phyloP scores from a whole-genome alignment of 83 land plant species.

The Picea engelmannii region DNA sequence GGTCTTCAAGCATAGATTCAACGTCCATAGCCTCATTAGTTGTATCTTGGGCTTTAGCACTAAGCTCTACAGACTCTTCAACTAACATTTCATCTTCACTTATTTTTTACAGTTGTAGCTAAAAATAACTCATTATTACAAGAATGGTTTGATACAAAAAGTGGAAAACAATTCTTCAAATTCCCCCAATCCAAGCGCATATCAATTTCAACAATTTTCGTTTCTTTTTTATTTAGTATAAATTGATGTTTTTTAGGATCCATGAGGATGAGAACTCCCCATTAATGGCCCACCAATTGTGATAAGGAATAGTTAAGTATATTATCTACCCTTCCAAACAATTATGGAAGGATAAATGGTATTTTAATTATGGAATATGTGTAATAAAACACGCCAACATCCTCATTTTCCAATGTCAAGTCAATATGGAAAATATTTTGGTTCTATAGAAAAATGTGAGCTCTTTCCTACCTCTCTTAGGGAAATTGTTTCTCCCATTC shows the following conservation, averaged over 20 bases:
- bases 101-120: constrained; percentile 74
- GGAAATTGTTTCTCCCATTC: too few species aligned
- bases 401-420: too few species aligned
- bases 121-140: constrained; percentile 89
- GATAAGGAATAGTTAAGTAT: too few species aligned
- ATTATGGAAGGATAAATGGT: too few species aligned
- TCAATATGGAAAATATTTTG: too few species aligned
- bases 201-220: constrained; percentile 81
- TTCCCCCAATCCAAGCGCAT: constrained; percentile 88
- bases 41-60: constrained; percentile 72
- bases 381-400: too few species aligned
- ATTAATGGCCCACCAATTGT: too few species aligned
- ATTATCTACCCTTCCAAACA: too few species aligned
- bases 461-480: too few species aligned
- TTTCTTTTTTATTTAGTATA: constrained; percentile 84
- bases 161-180: constrained; percentile 60
- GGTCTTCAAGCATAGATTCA: constrained; percentile 91
- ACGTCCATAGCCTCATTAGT: constrained; percentile 76
- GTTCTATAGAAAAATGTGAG: too few species aligned
- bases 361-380: too few species aligned
- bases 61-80: constrained; percentile 77
- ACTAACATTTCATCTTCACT: constrained; percentile 61
- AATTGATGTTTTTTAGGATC: constrained; percentile 90
- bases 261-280: too few species aligned
- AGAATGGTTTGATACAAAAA: constrained; percentile 84